Evolutionary conservation across 139 green algal species (phyloP), one percentile per base, ranked within the genome.

Genomic region (Ettlia oleoabundans): DNA sequence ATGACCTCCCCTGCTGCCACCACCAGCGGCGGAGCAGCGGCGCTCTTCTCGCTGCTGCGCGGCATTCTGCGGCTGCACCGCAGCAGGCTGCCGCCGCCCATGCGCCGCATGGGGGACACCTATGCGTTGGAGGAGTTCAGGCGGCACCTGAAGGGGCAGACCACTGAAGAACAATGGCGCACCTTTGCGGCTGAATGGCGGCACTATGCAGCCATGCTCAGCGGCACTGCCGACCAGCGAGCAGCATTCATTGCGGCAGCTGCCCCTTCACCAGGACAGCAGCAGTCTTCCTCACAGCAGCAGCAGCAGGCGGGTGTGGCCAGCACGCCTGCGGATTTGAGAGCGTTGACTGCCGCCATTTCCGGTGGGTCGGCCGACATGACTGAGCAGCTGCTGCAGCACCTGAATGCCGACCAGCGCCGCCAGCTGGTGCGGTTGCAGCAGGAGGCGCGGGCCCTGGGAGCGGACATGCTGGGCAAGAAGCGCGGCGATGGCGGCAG

Each of bases 161-260:
- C 88, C 0, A 93, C 87, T 0, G 19, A 84, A 1, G 52, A 74
- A 24, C 93, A 96, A 81, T 97, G 93, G 94, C 24, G 62, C 22
- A 78, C 89, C 72, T 98, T 97, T 78, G 69, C 70, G 8, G 2
- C 35, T 8, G 86, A 96, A 84, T 97, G 94, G 94, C 38, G 58
- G 13, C 30, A n/a, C 3, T 97, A 97, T 61, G 30, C 85, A 10
- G 65, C 80, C 24, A 89, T 88, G 85, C 77, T 96, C 10, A 42
- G 75, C 0, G 89, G 87, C 32, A 83, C 74, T 1, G 86, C 81
- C 7, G 87, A 91, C 51, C 64, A 68, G 61, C 51, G 67, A 51
- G 33, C 30, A 35, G 77, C 42, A 3, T 13, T n/a, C n/a, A n/a
- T n/a, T n/a, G n/a, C n/a, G n/a, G n/a, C n/a, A n/a, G n/a, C n/a